phyloP scores from a whole-genome alignment of 495 filamentous ascomycete genomes.

The Barbatosphaeria neglecta region DNA sequence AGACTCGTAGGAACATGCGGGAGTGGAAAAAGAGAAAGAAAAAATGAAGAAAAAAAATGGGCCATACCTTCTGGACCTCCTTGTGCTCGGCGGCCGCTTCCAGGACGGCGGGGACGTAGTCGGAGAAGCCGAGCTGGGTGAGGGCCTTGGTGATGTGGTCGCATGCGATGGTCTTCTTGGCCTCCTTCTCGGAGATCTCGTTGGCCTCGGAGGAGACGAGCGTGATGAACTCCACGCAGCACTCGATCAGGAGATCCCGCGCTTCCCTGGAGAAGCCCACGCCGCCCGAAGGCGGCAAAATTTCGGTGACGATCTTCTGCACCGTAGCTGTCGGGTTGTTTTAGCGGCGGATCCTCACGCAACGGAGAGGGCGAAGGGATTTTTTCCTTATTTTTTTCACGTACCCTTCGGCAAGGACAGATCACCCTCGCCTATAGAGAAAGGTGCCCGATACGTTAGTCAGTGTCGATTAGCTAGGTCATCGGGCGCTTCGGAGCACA shows the following conservation, averaged over 20 bases:
- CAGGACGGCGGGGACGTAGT: conserved; percentile 77
- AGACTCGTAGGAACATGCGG: no score
- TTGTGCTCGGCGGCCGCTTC: conserved; percentile 86
- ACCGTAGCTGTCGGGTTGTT: conserved; percentile 60
- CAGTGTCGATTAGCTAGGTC: no score
- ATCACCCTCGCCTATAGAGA: conserved; percentile 66
- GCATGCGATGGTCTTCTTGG: conserved; percentile 95
- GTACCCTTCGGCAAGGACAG: conserved; percentile 88
- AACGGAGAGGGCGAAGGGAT: background rate
- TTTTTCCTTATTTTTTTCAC: conserved; percentile 4
- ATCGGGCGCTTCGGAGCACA: background rate
- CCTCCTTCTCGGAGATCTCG: conserved; percentile 94
- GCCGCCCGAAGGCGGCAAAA: conserved; percentile 57
- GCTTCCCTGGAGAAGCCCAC: conserved; percentile 82
- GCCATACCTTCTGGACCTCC: conserved; percentile 74
- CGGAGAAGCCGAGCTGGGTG: conserved; percentile 76
- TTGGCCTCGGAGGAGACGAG: conserved; percentile 95
- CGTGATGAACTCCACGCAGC: conserved; percentile 98
- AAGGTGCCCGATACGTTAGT: conserved; percentile 7
- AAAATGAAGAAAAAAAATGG: background rate
- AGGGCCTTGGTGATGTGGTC: conserved; percentile 94
- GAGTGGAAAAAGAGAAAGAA: no score
- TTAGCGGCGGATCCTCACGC: background rate
- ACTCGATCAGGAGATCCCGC: conserved; percentile 90
- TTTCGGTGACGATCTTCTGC: conserved; percentile 94